Conservation (phyloP, 2,329 filamentous ascomycete species). For the Golovinomyces cichoracearum region DNA sequence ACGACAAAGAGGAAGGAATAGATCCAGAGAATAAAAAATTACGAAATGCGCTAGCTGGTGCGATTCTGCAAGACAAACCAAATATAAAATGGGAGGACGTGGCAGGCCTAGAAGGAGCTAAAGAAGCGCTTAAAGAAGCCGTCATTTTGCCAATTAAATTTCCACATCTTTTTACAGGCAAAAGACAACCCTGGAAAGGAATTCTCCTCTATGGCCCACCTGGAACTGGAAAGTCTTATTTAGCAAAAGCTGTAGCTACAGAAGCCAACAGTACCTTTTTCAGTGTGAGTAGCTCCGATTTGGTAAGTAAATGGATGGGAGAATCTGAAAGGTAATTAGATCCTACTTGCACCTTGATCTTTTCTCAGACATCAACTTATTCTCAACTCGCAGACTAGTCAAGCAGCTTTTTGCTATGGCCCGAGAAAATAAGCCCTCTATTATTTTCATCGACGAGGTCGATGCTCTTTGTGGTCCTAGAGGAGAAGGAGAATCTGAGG, state of each 20-base stretch:
- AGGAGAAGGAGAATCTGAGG: slow-evolving; percentile 87
- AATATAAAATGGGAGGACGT: slow-evolving; percentile 98
- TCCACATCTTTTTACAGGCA: slow-evolving; percentile 82
- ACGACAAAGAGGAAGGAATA: slow-evolving; percentile 32
- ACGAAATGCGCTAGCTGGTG: slow-evolving; percentile 65
- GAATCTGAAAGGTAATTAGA: slow-evolving; percentile 66
- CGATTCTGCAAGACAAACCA: slow-evolving; percentile 82
- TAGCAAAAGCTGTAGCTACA: slow-evolving; percentile 91
- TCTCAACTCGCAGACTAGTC: slow-evolving; percentile 28
- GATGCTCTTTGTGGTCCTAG: slow-evolving; percentile 87
- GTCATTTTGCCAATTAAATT: slow-evolving; percentile 97
- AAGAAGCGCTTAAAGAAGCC: slow-evolving; percentile 92
- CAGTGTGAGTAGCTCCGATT: slow-evolving; percentile 85
- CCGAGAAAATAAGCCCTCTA: slow-evolving; percentile 88
- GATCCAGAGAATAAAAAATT: slow-evolving; percentile 93
- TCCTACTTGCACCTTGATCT: background rate
- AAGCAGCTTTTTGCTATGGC: slow-evolving; percentile 96
- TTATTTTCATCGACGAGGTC: slow-evolving; percentile 97
- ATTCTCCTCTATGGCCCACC: slow-evolving; percentile 90
- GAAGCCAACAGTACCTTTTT: slow-evolving; percentile 99
- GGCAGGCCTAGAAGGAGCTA: slow-evolving; percentile 74
- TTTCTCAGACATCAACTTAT: background rate
- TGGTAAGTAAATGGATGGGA: slow-evolving; percentile 99
- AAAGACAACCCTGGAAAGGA: slow-evolving; percentile 93
- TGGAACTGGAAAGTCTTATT: slow-evolving; percentile 89